phyloP scores from a whole-genome alignment of 2,329 filamentous ascomycete species.

The Boeremia lycopersici region DNA sequence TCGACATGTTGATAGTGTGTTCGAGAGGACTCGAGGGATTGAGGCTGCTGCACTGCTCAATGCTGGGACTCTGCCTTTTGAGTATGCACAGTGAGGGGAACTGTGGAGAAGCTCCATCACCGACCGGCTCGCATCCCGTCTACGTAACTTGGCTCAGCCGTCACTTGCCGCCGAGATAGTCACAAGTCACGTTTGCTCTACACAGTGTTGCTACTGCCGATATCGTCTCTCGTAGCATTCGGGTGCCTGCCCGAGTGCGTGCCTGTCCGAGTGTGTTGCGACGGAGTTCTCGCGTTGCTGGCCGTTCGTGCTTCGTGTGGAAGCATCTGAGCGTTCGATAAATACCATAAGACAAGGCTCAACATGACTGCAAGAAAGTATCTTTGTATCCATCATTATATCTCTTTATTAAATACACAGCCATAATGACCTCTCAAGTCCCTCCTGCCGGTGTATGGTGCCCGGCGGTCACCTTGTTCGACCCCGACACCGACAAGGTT shows the following conservation, averaged over 20 bases:
- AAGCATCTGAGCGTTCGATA: constrained; percentile 1
- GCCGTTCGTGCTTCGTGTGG: not conserved
- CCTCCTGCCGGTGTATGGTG: constrained; percentile 29
- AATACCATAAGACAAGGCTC: constrained; percentile 5
- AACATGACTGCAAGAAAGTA: not conserved
- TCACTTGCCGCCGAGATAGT: constrained; percentile 17
- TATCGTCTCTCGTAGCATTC: constrained; percentile 1
- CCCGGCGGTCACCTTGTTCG: constrained; percentile 52
- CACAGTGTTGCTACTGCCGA: constrained; percentile 2
- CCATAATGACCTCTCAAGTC: constrained; percentile 18
- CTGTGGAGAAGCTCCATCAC: constrained; percentile 12
- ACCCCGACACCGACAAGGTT: constrained; percentile 44
- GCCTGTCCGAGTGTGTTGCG: constrained; percentile 2
- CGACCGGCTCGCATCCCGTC: constrained; percentile 14
- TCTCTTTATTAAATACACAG: not conserved
- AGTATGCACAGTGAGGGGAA: constrained; percentile 17
- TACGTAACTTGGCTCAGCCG: constrained; percentile 15
- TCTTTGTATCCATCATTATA: not conserved
- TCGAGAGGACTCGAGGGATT: constrained; percentile 2
- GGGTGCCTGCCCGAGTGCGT: constrained; percentile 8
- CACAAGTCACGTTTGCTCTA: constrained; percentile 7
- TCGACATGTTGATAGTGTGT: constrained; percentile 19
- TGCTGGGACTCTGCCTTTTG: constrained; percentile 17
- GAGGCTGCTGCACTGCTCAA: constrained; percentile 4
- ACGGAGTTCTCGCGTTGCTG: not conserved